These are phyloP conservation scores for Calocybe gambosa DNA, from an alignment of 1,284 basidiomycete species.

Conservation along the genomic window DNA sequence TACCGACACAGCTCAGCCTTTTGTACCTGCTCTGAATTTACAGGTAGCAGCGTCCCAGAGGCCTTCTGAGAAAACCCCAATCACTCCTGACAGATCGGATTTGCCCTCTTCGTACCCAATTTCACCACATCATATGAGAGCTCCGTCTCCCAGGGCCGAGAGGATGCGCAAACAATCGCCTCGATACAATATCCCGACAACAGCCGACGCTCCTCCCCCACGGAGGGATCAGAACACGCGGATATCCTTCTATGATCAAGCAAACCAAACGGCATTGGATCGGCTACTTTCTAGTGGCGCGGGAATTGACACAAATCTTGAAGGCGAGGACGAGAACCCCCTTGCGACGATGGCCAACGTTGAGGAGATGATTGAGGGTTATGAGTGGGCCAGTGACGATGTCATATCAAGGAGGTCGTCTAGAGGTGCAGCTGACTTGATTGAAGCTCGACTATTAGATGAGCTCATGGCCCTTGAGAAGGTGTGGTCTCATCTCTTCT, in stretches of 20 bases:
- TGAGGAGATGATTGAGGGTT: conserved; percentile 98
- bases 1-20: conserved; percentile 13
- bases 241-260: conserved; percentile 74
- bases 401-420: conserved; percentile 54
- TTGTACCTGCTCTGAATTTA: not conserved
- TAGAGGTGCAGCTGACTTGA: conserved; percentile 78
- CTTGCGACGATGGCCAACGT: conserved; percentile 84
- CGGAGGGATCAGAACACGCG: conserved; percentile 62
- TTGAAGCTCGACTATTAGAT: conserved; percentile 80
- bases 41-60: conserved; percentile 4
- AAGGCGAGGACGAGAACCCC: conserved; percentile 67
- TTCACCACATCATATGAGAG: conserved; percentile 8
- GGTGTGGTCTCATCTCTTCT: conserved; percentile 35
- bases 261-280: conserved; percentile 69
- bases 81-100: not conserved
- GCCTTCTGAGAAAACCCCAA: not conserved
- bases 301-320: conserved; percentile 36
- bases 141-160: conserved; percentile 3
- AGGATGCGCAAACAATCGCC: conserved; percentile 4
- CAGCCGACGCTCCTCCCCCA: conserved; percentile 16
- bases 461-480: conserved; percentile 89
- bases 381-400: conserved; percentile 87
- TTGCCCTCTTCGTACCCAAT: conserved; percentile 4
- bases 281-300: conserved; percentile 59
- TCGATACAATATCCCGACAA: not conserved